phyloP scores from a whole-genome alignment of 768 basidiomycete genomes.

The Serendipita sp. region DNA sequence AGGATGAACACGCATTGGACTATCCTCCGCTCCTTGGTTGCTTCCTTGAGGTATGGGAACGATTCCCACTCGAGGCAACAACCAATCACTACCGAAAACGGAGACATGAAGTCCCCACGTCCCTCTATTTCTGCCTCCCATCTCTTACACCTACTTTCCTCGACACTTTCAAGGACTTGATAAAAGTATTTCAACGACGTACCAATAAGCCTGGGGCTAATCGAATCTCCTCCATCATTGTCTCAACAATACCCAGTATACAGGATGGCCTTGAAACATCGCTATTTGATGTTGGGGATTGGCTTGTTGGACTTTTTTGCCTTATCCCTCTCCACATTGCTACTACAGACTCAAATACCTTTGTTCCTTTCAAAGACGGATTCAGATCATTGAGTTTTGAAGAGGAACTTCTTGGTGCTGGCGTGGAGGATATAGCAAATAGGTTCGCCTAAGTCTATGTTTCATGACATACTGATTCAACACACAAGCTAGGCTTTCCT shows the following conservation, averaged over 20 bases:
- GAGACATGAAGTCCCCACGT: constrained; percentile 16
- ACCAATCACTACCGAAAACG: constrained; percentile 24
- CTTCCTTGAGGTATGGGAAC: constrained; percentile 40
- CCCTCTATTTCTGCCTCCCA: constrained; percentile 28
- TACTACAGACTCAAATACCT: constrained; percentile 40
- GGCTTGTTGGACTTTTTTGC: constrained; percentile 45
- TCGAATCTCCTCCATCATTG: constrained; percentile 13
- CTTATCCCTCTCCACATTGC: constrained; percentile 52
- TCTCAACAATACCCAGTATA: no score
- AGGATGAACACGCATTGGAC: constrained; percentile 7
- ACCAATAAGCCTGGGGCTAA: constrained; percentile 17
- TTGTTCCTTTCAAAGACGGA: constrained; percentile 44
- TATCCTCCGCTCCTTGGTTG: constrained; percentile 43
- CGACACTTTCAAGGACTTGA: constrained; percentile 32
- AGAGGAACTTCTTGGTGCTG: constrained; percentile 38
- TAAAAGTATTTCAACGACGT: constrained; percentile 34
- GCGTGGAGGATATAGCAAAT: constrained; percentile 39
- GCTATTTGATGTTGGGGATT: constrained; percentile 35
- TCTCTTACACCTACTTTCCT: constrained; percentile 28
- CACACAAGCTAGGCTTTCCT: constrained; percentile 21
- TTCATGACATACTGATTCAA: background rate
- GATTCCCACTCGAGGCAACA: constrained; percentile 42
- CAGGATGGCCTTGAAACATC: constrained; percentile 6
- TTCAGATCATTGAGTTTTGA: constrained; percentile 35
- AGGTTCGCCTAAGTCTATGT: constrained; percentile 9